phyloP scores from a whole-genome alignment of 2,329 filamentous ascomycete genomes.

The Cladophialophora chaetospira region DNA sequence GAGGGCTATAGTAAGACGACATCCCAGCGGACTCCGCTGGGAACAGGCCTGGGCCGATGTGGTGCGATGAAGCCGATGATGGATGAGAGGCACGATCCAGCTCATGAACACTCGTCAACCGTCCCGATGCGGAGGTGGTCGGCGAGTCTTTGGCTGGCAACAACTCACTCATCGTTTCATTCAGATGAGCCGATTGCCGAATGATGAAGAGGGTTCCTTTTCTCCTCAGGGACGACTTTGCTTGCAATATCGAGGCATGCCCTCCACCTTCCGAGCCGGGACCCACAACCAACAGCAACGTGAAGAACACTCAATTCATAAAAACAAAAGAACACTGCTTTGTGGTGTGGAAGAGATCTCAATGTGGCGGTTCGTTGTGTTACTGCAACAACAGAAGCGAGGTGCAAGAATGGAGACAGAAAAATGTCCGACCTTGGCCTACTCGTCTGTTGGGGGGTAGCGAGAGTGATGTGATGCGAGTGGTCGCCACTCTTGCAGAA shows the following conservation, averaged over 20 bases:
- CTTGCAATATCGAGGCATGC: slow-evolving; percentile 17
- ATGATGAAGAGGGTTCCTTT: background rate
- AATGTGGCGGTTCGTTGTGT: slow-evolving; percentile 4
- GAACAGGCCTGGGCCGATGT: slow-evolving; percentile 10
- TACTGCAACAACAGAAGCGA: slow-evolving; percentile 25
- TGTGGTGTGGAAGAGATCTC: background rate
- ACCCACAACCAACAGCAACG: slow-evolving; percentile 5
- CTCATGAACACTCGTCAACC: slow-evolving; percentile 14
- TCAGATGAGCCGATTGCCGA: background rate
- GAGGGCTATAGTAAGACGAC: slow-evolving; percentile 40
- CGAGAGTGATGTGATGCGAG: slow-evolving; percentile 19
- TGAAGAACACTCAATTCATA: slow-evolving; percentile 1
- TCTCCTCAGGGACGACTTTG: slow-evolving; percentile 3
- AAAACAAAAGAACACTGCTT: slow-evolving; percentile 7
- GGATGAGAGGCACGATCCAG: slow-evolving; percentile 12
- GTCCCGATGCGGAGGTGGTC: slow-evolving; percentile 10
- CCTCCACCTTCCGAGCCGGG: slow-evolving; percentile 10
- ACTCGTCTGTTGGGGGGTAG: slow-evolving; percentile 17
- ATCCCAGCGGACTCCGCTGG: slow-evolving; percentile 20
- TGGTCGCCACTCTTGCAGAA: slow-evolving; percentile 25
- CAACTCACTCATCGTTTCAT: slow-evolving; percentile 19
- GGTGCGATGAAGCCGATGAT: slow-evolving; percentile 13
- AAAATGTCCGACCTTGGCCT: slow-evolving; percentile 26
- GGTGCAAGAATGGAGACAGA: slow-evolving; percentile 22
- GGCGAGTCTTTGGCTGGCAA: slow-evolving; percentile 17